Base-by-base conservation (phyloP, 2,329 filamentous ascomycete genomes). In the Fusarium lyarnte region DNA sequence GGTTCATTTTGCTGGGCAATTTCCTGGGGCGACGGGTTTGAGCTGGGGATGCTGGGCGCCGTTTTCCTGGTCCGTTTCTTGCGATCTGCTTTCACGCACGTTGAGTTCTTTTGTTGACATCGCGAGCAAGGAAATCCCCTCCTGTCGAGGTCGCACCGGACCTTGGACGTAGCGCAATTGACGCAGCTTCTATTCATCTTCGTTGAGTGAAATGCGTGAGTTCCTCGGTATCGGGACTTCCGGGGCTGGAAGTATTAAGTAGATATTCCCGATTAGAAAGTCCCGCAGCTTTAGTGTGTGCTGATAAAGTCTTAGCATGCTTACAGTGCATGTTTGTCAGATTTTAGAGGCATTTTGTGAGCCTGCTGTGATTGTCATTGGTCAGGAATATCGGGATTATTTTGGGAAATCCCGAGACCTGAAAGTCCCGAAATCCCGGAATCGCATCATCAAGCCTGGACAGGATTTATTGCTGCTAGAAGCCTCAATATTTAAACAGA, bases 121-220 rank as follows among this genome's bases (percentile, higher is more conserved):
- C 53, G 53, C 16, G 53, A 47, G 53, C 39, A 57, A 7, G 53
- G 53, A 33, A 47, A 46, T 0, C 53, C 23, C 2, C n/a, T 57
- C 29, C 35, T 35, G 29, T 57, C 39, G 7, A 57, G 53, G 11
- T 35, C 53, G 13, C 53, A 57, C 47, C 53, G 53, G 53, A 57
- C 53, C 10, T 57, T 57, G 12, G 53, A 57, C 1, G 29, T 57
- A 4, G 53, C 39, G 10, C 53, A 57, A 31, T 39, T 57, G 29
- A 46, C 53, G n/a, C 53, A 57, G n/a, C 53, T 57, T n/a, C 29
- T 47, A 13, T 57, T 57, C 53, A 57, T 57, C 12, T 9, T 39
- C 5, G 7, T 3, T 38, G 10, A 8, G 35, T 14, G 0, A 27
- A 39, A n/a, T 27, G 9, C 0, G 5, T 19, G 33, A 53, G 13